Base-by-base conservation (phyloP, 768 basidiomycete genomes). In the Kwoniella botswanensis region DNA sequence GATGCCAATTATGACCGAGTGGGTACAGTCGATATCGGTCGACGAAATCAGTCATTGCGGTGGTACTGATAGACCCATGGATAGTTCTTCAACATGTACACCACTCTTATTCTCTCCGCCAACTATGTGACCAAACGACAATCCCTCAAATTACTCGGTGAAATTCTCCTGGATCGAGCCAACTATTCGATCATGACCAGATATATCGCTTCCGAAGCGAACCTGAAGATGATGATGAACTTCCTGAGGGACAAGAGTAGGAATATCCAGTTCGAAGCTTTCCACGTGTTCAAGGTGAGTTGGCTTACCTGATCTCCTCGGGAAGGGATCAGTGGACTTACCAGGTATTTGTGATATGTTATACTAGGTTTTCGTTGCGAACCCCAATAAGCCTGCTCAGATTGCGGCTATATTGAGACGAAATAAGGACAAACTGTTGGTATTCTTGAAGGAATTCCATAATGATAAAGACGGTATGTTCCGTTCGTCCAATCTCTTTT, bases 191-290 rank as follows among this genome's bases (percentile, higher is more conserved):
- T 98, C 80, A 99, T 99, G 97, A 98, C 97, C 0, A 89, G 91
- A 7, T 99, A 98, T 82, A 99, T 99, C 76, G 89, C 93, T 10
- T 91, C 90, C 79, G 97, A 98, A 81, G 91, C 90, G 35, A 99
- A 98, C 83, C 87, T 99, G 73, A 98, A 98, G 90, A 93, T 96
- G 91, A 97, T 99, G 93, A 99, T 99, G 97, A 98, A 98, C 84
- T 88, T 98, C 67, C 86, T 99, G 67, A 88, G 95, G 72, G 94
- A 98, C 83, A 97, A 95, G 88, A 98, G 95, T 88, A 93, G 94
- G 87, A 99, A 99, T 84, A 98, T 99, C 57, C 97, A 99, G 84
- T 99, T 98, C 68, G 97, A 99, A 83, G 96, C 97, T 2, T 99
- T 99, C 85, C 97, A 99, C 79, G 97, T 99, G 50, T 99, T 99